Base-by-base conservation (phyloP, 805 yeast species). In the Metahyphopichia silvanorum region DNA sequence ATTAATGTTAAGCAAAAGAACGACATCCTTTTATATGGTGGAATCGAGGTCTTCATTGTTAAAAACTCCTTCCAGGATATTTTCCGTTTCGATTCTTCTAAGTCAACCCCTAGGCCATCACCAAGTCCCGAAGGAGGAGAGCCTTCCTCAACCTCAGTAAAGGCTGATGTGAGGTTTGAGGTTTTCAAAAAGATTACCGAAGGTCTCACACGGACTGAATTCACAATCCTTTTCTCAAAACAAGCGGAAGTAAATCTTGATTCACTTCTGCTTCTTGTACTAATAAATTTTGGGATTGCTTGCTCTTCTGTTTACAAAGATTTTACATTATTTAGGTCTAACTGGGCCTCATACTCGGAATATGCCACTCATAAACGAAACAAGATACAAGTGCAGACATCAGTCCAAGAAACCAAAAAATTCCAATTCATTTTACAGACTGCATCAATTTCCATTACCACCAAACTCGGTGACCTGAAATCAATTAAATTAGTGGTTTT, bases 161-260 rank as follows among this genome's bases (percentile, higher is more conserved):
- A 66, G 25, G 70, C 73, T 5, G 86, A 79, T 42, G 29, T 79
- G 2, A 47, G 80, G 21, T 74, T 79, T 47, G 84, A 79, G 46
- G 36, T 67, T 15, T 63, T 67, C 29, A 38, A 49, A 6, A 49
- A 43, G 8, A 2, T 26, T 1, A 51, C 39, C 8, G 40, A 41
- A 4, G 32, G 32, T 2, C 6, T 25, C 4, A 27, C 30, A 6
- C 11, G 19, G 12, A 35, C 50, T 0, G 69, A 69, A 25, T 50
- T 63, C 13, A 71, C 77, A 0, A 18, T 69, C 0, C 47, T 76
- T 2, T 50, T 71, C 14, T 63, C 78, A 0, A 76, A 76, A 37
- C 52, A 59, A 0, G 68, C 71, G 0, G 31, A 16, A 8, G 12
- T 55, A 9, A 29, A 31, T 11, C 32, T 60, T 4, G 60, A 59